Evolutionary conservation across 2,329 filamentous ascomycete genomes (phyloP).

Genomic region (Gaeumannomyces sp.): DNA sequence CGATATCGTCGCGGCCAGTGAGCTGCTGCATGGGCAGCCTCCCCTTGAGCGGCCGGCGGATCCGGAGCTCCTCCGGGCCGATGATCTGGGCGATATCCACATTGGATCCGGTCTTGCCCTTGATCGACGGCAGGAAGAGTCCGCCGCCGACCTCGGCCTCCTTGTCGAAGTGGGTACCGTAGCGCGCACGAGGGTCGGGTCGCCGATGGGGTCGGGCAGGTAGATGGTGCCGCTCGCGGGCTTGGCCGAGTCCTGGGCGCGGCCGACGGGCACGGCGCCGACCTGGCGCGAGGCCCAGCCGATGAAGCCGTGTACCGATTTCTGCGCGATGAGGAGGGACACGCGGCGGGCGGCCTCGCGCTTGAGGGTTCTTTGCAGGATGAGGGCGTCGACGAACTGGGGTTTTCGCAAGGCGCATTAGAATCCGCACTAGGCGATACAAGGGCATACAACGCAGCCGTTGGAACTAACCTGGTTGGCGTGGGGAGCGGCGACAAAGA

Average conservation of each 20-base stretch:
- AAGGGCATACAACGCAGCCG: neutral
- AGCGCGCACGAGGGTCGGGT: slow-evolving; percentile 73
- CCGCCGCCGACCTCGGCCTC: slow-evolving; percentile 74
- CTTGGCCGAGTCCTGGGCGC: slow-evolving; percentile 84
- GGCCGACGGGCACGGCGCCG: slow-evolving; percentile 86
- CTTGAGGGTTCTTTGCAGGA: slow-evolving; percentile 85
- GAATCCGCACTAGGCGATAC: neutral
- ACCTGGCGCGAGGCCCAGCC: slow-evolving; percentile 79
- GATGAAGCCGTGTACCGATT: slow-evolving; percentile 91
- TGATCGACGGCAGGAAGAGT: slow-evolving; percentile 78
- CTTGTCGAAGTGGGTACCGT: slow-evolving; percentile 76
- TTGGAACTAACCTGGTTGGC: slow-evolving; percentile 73
- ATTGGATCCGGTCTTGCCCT: slow-evolving; percentile 69
- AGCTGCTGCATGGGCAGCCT: slow-evolving; percentile 70
- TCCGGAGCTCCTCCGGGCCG: slow-evolving; percentile 70
- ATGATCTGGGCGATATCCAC: slow-evolving; percentile 78
- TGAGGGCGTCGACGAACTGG: slow-evolving; percentile 90
- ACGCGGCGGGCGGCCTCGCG: slow-evolving; percentile 83
- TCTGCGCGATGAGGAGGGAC: slow-evolving; percentile 88
- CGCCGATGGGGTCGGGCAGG: slow-evolving; percentile 77
- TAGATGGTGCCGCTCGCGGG: slow-evolving; percentile 75
- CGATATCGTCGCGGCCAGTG: slow-evolving; percentile 70
- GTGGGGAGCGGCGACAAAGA: slow-evolving; percentile 95
- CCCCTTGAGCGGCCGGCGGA: slow-evolving; percentile 84
- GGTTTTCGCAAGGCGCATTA: neutral